Conservation (phyloP, 331 rosid genomes). For the Telfairia occidentalis region DNA sequence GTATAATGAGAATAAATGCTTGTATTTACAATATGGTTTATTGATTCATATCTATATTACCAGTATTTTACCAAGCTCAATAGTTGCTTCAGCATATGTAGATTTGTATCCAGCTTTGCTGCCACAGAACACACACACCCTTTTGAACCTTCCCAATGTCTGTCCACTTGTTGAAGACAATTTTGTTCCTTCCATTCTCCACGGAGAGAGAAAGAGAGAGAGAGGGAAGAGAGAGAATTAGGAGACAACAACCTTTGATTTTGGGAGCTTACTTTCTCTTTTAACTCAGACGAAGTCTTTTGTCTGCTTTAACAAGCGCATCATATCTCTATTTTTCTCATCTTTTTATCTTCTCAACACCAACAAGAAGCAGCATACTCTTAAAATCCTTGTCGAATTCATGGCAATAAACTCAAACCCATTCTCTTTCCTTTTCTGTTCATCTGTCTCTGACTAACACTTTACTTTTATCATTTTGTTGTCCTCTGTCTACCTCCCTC, state of each 20-base stretch:
- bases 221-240: not conserved
- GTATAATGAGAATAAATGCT: not conserved
- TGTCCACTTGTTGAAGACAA: constrained; percentile 20
- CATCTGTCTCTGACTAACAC: not conserved
- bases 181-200: constrained; percentile 29
- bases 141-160: constrained; percentile 31
- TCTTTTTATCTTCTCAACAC: constrained; percentile 10
- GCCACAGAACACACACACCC: constrained; percentile 61
- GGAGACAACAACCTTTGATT: constrained; percentile 11
- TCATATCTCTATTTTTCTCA: constrained; percentile 7
- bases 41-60: constrained; percentile 19
- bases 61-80: constrained; percentile 45
- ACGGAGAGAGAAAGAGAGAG: not conserved
- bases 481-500: constrained; percentile 7
- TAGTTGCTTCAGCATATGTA: constrained; percentile 45
- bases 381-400: constrained; percentile 3
- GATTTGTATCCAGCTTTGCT: constrained; percentile 47
- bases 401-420: constrained; percentile 9
- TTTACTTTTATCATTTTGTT: constrained; percentile 19
- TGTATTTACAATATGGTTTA: not conserved
- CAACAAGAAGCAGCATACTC: not conserved
- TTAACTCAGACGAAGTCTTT: constrained; percentile 10
- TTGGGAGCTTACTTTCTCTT: constrained; percentile 14
- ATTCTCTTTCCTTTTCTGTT: constrained; percentile 16
- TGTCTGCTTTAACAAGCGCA: constrained; percentile 23